Base-by-base conservation (phyloP, 352 stramenopile genomes). In the Phytophthora melonis region DNA sequence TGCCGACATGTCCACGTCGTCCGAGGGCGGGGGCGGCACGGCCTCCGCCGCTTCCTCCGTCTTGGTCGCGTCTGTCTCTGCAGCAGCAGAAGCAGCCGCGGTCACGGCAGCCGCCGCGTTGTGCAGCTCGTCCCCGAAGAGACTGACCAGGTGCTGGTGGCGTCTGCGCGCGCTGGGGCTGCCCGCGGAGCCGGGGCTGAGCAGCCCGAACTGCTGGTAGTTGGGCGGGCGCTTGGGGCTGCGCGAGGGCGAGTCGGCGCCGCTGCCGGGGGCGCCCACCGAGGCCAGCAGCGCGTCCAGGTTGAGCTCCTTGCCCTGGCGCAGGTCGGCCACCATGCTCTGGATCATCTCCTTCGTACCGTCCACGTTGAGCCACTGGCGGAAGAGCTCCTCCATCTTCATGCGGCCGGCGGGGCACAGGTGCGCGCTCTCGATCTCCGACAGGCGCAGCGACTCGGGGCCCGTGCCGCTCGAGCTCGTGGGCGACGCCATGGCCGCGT, bases 331-430 rank as follows among this genome's bases (percentile, higher is more conserved):
- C 53, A 94, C 88, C 56, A 96, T 83, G 34, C 74, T 82, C 62
- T 93, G 87, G 68, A 96, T 96, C 84, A 95, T 90, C 62, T 94
- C 87, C 68, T 93, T 91, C 36, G 89, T 95, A 58, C 86, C 83
- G 52, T 96, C 89, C 21, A 93, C 81, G 58, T 91, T 94, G n/a
- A 96, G 86, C 88, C 88, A 96, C 70, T 94, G 87, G 30, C 88
- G 86, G 64, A 95, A 96, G 4, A 96, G 79, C 63, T 96, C 88
- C 70, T 96, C 89, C 89, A 96, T 94, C 77, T 96, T 96, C 79
- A 93, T 87, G 59, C 89, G 84, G 4, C 83, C 89, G 18, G 86
- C 93, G 4, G 87, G 87, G 57, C 86, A 96, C 72, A 93, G 47
- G 50, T 94, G 86, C 55, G 88, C 86, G 63, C 78, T 92, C 70